Evolutionary conservation across 1,284 basidiomycete genomes (phyloP), one percentile per base, ranked within the genome.

Genomic region (Leucoagaricus sp.): DNA sequence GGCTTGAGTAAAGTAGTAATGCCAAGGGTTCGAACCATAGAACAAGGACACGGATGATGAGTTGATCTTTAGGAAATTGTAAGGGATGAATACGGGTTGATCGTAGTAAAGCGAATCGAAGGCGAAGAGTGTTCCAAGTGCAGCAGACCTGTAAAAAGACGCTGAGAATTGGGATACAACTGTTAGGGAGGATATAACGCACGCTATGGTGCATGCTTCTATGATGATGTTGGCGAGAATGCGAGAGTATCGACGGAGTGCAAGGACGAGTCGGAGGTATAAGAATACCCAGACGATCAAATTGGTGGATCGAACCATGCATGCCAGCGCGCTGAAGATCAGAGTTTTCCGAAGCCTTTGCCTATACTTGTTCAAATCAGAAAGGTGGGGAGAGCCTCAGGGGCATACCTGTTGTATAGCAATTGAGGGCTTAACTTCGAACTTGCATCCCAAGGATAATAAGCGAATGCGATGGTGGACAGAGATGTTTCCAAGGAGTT

Each of bases 401-500:
- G 26, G 34, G 51, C 12, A 36, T 58, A 75, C 77, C 68, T 69
- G 51, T 75, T 69, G 55, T 73, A 73, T 19, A 75, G 68, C 9
- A 76, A 55, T 13, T 71, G 67, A 2, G 69, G 64, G 45, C 70
- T 75, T 28, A 70, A 58, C 23, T 65, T 64, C 0, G 67, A 62
- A 52, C 68, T 68, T 10, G 72, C 60, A 58, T 82, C 73, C 89
- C 87, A 91, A 1, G 89, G 95, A 75, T 93, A 98, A 67, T 83
- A 84, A 23, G 78, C 79, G 49, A 98, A 79, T 0, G 95, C 95
- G 34, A 90, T 73, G 0, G 87, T 86, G 0, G 91, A 92, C 40
- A 99, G 72, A 0, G 92, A 86, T 0, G 94, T 95, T 69, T 99
- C 97, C 19, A 94, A 74, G 4, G 94, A 96, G 68, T 98, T 99